A percentile compares a stretch with the other conserved stretches of the same genome.
phyloP scores from a whole-genome alignment of 352 stramenopile species.

The Stephanocyclus meneghinianus region DNA sequence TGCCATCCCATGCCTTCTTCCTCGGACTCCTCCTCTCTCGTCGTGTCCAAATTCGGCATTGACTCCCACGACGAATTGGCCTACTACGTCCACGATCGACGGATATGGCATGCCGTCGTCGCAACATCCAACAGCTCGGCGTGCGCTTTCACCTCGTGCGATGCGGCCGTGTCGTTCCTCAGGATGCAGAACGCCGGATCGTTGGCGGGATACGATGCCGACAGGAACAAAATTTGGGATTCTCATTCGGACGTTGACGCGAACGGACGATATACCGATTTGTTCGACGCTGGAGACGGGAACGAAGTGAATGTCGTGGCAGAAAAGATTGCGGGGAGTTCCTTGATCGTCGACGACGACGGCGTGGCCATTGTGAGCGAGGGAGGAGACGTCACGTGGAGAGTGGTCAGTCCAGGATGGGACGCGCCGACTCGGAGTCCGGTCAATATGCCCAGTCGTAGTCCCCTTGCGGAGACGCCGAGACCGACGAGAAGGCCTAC shows the following conservation, averaged over 20 bases:
- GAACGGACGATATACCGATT: neutral
- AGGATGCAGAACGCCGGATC: conserved; percentile 15
- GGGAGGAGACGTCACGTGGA: conserved; percentile 32
- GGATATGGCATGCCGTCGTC: conserved; percentile 18
- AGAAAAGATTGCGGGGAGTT: conserved; percentile 14
- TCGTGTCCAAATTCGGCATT: conserved; percentile 34
- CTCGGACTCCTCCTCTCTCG: neutral
- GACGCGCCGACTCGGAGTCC: neutral
- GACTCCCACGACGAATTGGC: conserved; percentile 17
- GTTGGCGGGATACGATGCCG: conserved; percentile 15
- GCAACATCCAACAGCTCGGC: neutral
- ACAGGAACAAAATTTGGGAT: conserved; percentile 38
- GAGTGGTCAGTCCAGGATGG: conserved; percentile 19
- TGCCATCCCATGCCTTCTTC: conserved; percentile 13
- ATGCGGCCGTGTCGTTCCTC: neutral
- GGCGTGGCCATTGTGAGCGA: conserved; percentile 28
- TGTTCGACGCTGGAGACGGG: neutral
- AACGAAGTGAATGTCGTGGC: neutral
- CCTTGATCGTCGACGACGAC: conserved; percentile 27
- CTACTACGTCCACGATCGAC: conserved; percentile 25
- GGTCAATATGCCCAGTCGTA: neutral
- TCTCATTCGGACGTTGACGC: conserved; percentile 16
- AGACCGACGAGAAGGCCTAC: conserved; percentile 14
- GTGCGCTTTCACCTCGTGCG: conserved; percentile 22
- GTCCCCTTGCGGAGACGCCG: neutral